Percentiles rank a stretch among this genome's conserved stretches.
phyloP scores from a whole-genome alignment of 2,329 filamentous ascomycete genomes.

The Paecilomyces variotii region DNA sequence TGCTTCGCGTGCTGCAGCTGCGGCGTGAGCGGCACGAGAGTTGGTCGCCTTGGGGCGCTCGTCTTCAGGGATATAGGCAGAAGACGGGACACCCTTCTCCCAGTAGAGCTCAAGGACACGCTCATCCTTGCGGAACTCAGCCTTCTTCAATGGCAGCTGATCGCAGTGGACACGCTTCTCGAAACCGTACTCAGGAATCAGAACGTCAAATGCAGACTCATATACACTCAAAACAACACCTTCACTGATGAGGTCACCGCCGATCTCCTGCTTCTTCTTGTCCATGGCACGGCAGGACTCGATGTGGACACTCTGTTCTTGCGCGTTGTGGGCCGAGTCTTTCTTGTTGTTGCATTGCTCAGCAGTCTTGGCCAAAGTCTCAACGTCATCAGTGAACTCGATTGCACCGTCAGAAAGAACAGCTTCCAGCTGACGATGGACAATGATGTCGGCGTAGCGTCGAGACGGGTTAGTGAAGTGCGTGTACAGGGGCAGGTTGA shows the following conservation, averaged over 20 bases:
- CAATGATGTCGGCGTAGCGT: conserved; percentile 88
- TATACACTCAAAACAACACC: conserved; percentile 96
- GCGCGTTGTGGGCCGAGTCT: conserved; percentile 91
- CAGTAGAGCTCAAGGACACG: conserved; percentile 93
- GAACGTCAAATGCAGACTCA: conserved; percentile 94
- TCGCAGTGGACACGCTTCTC: conserved; percentile 99
- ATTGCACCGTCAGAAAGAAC: conserved; percentile 72
- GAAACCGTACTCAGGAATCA: conserved; percentile 97
- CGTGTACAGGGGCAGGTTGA: conserved; percentile 91
- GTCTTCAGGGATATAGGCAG: conserved; percentile 91
- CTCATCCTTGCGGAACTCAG: conserved; percentile 97
- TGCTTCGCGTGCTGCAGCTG: conserved; percentile 68
- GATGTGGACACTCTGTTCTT: conserved; percentile 98
- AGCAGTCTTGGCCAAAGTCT: conserved; percentile 80
- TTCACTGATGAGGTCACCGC: conserved; percentile 88
- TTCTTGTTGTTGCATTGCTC: conserved; percentile 99
- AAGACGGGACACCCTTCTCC: conserved; percentile 98
- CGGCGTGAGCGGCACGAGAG: conserved; percentile 65
- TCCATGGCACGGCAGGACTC: conserved; percentile 96
- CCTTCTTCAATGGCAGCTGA: conserved; percentile 93
- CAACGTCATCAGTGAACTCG: conserved; percentile 83
- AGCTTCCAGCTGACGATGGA: conserved; percentile 88
- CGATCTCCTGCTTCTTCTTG: conserved; percentile 74
- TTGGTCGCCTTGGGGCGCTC: conserved; percentile 82
- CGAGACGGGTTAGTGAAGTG: conserved; percentile 95